These are phyloP conservation scores for Hysterangium stoloniferum DNA, from an alignment of 768 basidiomycete species.

Conservation along the genomic window DNA sequence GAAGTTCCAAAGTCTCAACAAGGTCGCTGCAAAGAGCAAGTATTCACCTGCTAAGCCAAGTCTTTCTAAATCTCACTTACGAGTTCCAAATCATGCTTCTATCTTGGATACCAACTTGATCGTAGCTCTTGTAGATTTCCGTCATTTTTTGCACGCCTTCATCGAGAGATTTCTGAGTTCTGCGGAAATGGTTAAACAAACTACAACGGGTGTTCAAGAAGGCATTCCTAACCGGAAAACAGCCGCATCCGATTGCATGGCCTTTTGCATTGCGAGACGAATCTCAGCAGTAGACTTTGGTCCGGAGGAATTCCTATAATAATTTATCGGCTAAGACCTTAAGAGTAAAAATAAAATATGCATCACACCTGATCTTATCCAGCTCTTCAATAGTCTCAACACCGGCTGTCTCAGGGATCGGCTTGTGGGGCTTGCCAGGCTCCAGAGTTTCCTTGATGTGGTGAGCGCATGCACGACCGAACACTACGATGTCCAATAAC, in stretches of 20 bases:
- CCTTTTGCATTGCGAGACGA: slow-evolving; percentile 95
- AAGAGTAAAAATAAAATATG: not conserved
- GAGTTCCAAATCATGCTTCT: slow-evolving; percentile 99
- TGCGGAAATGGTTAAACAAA: slow-evolving; percentile 22
- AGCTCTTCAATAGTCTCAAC: slow-evolving; percentile 77
- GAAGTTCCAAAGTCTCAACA: slow-evolving; percentile 93
- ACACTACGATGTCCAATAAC: slow-evolving; percentile 96
- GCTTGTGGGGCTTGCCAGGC: slow-evolving; percentile 87
- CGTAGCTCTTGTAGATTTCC: slow-evolving; percentile 80
- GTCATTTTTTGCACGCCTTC: slow-evolving; percentile 86
- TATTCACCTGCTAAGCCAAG: not conserved
- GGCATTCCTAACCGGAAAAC: slow-evolving; percentile 68
- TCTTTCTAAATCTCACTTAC: slow-evolving; percentile 40
- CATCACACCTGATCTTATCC: slow-evolving; percentile 74
- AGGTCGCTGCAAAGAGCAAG: slow-evolving; percentile 57
- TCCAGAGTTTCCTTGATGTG: slow-evolving; percentile 90
- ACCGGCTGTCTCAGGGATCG: slow-evolving; percentile 80
- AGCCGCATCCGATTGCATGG: slow-evolving; percentile 96
- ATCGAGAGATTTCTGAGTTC: slow-evolving; percentile 83
- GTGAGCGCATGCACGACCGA: slow-evolving; percentile 97
- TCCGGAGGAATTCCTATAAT: slow-evolving; percentile 62
- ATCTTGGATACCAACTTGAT: slow-evolving; percentile 93
- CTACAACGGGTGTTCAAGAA: slow-evolving; percentile 1
- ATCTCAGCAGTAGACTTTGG: slow-evolving; percentile 83
- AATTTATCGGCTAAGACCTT: not conserved